phyloP scores from a whole-genome alignment of 345 rosid species.

The Linum usitatissimum region DNA sequence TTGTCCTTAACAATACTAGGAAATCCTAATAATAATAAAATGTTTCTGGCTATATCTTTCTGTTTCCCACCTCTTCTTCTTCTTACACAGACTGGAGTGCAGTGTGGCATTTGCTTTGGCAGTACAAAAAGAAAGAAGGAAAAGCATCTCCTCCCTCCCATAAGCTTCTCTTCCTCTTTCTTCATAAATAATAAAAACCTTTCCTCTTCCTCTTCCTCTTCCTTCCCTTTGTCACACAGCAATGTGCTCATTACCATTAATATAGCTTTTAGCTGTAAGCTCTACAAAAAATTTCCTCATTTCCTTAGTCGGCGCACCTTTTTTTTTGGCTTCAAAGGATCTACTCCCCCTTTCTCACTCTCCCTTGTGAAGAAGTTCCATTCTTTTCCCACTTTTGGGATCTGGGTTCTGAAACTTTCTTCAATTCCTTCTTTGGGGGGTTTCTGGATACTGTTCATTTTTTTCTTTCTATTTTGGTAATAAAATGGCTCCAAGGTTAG shows the following conservation, averaged over 20 bases:
- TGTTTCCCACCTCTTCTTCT: too few relatives aligned
- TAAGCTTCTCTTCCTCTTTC: too few relatives aligned
- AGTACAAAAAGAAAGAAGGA: too few relatives aligned
- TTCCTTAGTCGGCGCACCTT: not conserved
- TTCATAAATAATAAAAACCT: too few relatives aligned
- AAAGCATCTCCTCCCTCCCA: too few relatives aligned
- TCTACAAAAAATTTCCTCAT: not conserved
- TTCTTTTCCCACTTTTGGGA: conserved; percentile 31
- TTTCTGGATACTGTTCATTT: conserved; percentile 3
- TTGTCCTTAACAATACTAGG: too few relatives aligned
- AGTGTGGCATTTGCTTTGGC: too few relatives aligned
- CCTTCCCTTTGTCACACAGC: not conserved
- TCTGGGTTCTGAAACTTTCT: conserved; percentile 30
- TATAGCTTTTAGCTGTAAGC: not conserved
- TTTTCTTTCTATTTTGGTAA: not conserved
- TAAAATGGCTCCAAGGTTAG: conserved; percentile 60
- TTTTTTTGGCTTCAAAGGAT: not conserved
- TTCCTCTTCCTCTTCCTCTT: too few relatives aligned
- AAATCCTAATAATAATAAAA: too few relatives aligned
- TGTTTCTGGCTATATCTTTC: too few relatives aligned
- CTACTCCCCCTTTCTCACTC: not conserved
- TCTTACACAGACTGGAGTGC: too few relatives aligned
- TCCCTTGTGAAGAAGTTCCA: conserved; percentile 8
- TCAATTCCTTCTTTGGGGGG: conserved; percentile 2
- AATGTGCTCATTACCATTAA: not conserved